Evolutionary conservation across 306 rosid species (phyloP), one percentile per base, ranked within the genome.

Genomic region (Urtica urens): DNA sequence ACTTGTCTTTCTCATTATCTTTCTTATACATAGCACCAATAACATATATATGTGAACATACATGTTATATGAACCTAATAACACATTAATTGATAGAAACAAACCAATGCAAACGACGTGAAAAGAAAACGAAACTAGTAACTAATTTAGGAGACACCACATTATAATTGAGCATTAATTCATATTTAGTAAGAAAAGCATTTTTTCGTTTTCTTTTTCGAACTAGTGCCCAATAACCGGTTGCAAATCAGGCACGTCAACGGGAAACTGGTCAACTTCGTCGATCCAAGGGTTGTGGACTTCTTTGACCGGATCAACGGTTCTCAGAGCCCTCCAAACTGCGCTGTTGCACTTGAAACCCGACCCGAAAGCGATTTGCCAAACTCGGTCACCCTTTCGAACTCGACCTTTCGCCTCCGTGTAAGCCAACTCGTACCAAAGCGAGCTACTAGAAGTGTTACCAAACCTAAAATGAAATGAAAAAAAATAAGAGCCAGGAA

Each of bases 301-400:
- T 46, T 58, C 76, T 45, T 69, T 45, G 35, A 45, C 70, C 46
- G 59, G 46, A 38, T 53, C 28, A 42, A 64, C 61, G 0, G 68
- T 59, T 2, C 55, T 1, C 5, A 74, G 14, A 21, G 80, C 76
- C 26, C 65, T 54, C 82, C 82, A 74, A 47, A 64, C 79, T 2
- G 74, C 82, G 17, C 78, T 78, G 18, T 69, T 74, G 61, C 92
- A 77, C 77, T 77, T 77, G 68, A 74, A 78, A 40, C 80, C 80
- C 45, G 80, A 69, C 46, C 83, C 83, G 48, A 77, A 58, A 7
- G 72, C 77, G 46, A 81, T 67, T 59, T 81, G 93, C 86, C 86
- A 81, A 22, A 74, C 74, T 39, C 76, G 76, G 47, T 78, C 76
- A 0, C 76, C 86, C 46, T 57, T 22, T 57, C 61, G 68, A 73